phyloP scores from a whole-genome alignment of 163 green algal species.

The Chlamydomonas reinhardtii region DNA sequence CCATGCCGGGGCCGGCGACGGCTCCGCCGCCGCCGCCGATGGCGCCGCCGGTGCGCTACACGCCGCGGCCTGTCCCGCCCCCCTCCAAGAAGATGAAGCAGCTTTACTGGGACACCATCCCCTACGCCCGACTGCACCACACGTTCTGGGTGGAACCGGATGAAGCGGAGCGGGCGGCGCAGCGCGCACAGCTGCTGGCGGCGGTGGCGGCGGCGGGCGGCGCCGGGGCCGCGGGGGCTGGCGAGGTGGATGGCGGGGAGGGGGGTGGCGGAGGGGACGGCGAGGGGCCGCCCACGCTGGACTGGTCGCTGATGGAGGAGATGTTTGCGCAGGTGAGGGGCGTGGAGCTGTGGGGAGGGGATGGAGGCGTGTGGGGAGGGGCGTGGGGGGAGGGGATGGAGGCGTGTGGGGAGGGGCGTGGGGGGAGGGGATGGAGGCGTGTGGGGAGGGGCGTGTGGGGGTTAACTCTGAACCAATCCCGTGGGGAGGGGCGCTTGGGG shows the following conservation, averaged over 20 bases:
- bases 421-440: too few relatives aligned
- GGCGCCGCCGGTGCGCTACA: neutral
- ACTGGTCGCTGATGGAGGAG: conserved; percentile 47
- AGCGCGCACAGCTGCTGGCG: neutral
- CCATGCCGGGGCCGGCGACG: neutral
- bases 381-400: too few relatives aligned
- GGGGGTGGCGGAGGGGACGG: neutral
- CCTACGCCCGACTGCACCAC: conserved; percentile 18
- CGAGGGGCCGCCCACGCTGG: conserved; percentile 41
- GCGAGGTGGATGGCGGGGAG: neutral
- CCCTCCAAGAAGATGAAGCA: conserved; percentile 53
- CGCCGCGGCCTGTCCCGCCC: conserved; percentile 6
- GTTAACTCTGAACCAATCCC: too few relatives aligned
- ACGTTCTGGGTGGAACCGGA: conserved; percentile 56
- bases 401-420: too few relatives aligned
- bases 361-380: too few relatives aligned
- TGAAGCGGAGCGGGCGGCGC: neutral
- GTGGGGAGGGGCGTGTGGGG: too few relatives aligned
- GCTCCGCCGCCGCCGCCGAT: neutral
- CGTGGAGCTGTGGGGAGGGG: neutral
- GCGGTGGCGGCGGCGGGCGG: neutral
- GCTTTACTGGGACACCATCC: conserved; percentile 51
- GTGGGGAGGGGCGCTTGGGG: too few relatives aligned
- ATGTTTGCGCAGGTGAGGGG: conserved; percentile 42
- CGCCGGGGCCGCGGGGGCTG: neutral